Evolutionary conservation across 768 basidiomycete genomes (phyloP).

Genomic region (Kwoniella europaea): DNA sequence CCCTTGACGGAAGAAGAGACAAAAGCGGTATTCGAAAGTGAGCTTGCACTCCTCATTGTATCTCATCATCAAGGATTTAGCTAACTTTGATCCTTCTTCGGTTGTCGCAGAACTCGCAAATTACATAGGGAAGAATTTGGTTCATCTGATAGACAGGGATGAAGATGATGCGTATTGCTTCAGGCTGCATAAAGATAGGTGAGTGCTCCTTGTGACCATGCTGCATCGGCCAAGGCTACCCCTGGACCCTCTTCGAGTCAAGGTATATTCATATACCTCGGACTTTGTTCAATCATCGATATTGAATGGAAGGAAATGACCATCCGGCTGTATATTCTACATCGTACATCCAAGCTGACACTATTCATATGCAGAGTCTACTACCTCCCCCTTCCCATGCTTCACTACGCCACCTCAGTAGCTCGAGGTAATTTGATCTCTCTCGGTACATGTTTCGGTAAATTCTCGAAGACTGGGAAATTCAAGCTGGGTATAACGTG

Average conservation of each 20-base stretch:
- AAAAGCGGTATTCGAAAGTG: constrained; percentile 86
- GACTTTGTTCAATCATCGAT: background rate
- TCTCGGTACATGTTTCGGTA: constrained; percentile 95
- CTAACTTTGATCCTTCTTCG: background rate
- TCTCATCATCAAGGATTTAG: background rate
- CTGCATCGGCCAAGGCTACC: too few species aligned
- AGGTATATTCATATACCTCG: background rate
- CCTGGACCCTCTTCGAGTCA: background rate
- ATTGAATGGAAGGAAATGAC: too few species aligned
- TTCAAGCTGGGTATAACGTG: constrained; percentile 96
- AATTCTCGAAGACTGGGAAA: constrained; percentile 95
- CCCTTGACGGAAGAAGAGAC: constrained; percentile 97
- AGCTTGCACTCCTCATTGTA: constrained; percentile 12
- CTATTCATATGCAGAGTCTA: constrained; percentile 65
- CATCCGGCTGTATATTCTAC: too few species aligned
- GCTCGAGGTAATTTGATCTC: constrained; percentile 90
- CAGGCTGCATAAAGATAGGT: constrained; percentile 86
- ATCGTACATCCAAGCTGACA: background rate
- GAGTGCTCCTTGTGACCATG: constrained; percentile 9
- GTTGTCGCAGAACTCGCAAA: constrained; percentile 75
- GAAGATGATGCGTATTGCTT: constrained; percentile 92
- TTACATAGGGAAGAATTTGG: constrained; percentile 95
- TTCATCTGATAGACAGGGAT: constrained; percentile 90
- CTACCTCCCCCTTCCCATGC: constrained; percentile 93
- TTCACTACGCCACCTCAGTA: constrained; percentile 88